Evolutionary conservation across 163 green algal species (phyloP), one percentile per base, ranked within the genome.

Genomic region (Chloroidium sp.): DNA sequence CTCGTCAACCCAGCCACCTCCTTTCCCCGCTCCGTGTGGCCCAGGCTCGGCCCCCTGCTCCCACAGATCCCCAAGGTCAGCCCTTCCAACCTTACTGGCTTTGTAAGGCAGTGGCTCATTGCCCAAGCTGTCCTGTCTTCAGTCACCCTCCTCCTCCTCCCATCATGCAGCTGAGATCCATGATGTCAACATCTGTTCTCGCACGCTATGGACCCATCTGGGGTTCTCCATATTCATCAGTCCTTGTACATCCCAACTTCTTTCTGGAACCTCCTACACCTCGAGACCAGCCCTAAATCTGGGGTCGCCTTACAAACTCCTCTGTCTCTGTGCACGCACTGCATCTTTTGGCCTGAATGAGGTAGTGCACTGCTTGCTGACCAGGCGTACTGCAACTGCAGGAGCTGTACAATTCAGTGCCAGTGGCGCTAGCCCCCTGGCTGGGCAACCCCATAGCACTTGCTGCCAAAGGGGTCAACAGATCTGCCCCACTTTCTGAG

Each of bases 1-100:
- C 86, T 97, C 61, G 91, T 97, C 76, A 98, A 98, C 90, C 95
- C 94, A 1, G 95, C 95, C 64, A 97, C 92, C 62, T 92, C 83
- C 64, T 98, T 96, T 79, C 69, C 80, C 60, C 75, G 83, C 69
- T 91, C 85, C 14, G 78, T 87, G 58, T 97, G 93, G 94, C 89
- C 93, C 12, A 2, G 79, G 12, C 59, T 94, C 4, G 92, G 91
- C 2, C 91, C 92, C 1, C 78, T 95, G 76, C 87, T 98, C 68
- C 85, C 92, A 1, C 61, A 84, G 61, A 76, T 90, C 12, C 88
- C 88, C 6, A 77, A 87, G 74, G 77, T 86, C 3, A 69, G 75
- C 59, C 59, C 10, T 4, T 36, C 6, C 6, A 4, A 36, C 36
- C 78, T 68, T 68, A 14, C 2, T 80, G 10, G 13, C 2, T 74